Percentiles rank a stretch among this genome's conserved stretches.
Evolutionary conservation across 371 early-diverging fungal genomes (phyloP).

Genomic region (Parasitella parasitica): DNA sequence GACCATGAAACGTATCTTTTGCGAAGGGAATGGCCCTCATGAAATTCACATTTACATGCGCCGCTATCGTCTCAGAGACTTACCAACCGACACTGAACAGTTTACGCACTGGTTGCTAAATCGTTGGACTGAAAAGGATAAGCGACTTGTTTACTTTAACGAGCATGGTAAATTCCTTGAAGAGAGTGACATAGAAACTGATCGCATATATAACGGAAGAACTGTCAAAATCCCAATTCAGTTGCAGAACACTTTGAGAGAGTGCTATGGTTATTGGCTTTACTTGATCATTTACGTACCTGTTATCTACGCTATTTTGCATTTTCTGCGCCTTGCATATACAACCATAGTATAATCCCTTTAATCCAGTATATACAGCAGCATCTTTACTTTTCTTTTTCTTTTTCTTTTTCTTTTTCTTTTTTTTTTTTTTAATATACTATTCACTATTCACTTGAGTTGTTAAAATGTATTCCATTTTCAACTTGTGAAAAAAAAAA

Average conservation of each 20-base stretch:
- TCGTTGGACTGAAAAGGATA: constrained; percentile 81
- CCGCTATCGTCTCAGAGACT: constrained; percentile 57
- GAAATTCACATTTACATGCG: constrained; percentile 77
- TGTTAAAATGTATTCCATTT: too few species aligned
- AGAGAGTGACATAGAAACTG: constrained; percentile 3
- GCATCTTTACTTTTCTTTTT: too few species aligned
- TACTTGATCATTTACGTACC: constrained; percentile 23
- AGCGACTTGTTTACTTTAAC: constrained; percentile 74
- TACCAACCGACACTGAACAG: constrained; percentile 62
- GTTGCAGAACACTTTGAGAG: constrained; percentile 14
- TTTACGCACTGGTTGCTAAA: constrained; percentile 76
- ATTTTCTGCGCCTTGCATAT: not conserved
- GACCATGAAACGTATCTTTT: constrained; percentile 68
- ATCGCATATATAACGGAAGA: constrained; percentile 6
- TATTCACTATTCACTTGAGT: too few species aligned
- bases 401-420: too few species aligned
- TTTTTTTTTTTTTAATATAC: not conserved
- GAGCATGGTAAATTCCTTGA: constrained; percentile 65
- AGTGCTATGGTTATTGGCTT: constrained; percentile 17
- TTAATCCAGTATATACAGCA: too few species aligned
- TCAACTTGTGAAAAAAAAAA: too few species aligned
- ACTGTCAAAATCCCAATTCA: constrained; percentile 16
- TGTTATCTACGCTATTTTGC: constrained; percentile 1
- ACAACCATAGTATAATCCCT: not conserved
- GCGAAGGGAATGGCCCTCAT: constrained; percentile 67